Conservation (phyloP, 2,329 filamentous ascomycete species). For the Stachybotrys chartarum region DNA sequence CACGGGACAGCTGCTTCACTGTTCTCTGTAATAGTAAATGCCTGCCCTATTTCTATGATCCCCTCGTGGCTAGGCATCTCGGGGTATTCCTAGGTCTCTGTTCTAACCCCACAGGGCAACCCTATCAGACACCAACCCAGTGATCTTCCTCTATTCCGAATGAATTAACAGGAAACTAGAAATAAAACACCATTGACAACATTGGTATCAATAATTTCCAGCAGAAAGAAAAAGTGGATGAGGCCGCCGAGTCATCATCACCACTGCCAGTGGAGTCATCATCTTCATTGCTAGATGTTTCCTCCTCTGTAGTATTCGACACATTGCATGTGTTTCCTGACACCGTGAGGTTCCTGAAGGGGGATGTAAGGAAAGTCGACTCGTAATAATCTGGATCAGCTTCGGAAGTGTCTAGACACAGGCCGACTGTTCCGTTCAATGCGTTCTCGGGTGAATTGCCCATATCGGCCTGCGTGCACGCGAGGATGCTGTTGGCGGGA, state of each 20-base stretch:
- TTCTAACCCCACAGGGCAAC: no score
- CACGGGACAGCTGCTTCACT: no score
- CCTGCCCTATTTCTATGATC: no score
- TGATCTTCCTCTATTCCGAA: no score
- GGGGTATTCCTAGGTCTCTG: no score
- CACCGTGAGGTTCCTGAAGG: neutral
- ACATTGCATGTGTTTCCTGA: neutral
- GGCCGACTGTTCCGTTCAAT: neutral
- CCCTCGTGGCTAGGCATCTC: no score
- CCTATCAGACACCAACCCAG: no score
- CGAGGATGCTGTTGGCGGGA: neutral
- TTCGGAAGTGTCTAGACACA: neutral
- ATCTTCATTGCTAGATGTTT: neutral
- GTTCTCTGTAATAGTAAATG: no score
- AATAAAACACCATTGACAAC: neutral
- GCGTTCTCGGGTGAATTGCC: neutral
- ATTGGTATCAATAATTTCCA: neutral
- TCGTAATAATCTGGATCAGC: neutral
- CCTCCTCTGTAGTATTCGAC: neutral
- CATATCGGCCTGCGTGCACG: neutral
- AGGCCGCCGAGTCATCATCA: neutral
- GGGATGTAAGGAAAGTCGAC: neutral
- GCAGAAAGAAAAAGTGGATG: neutral
- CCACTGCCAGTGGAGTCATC: neutral
- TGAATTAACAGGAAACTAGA: no score